Evolutionary conservation across 2,329 filamentous ascomycete species (phyloP), one percentile per base, ranked within the genome.

Genomic region (Blastomyces percursus): DNA sequence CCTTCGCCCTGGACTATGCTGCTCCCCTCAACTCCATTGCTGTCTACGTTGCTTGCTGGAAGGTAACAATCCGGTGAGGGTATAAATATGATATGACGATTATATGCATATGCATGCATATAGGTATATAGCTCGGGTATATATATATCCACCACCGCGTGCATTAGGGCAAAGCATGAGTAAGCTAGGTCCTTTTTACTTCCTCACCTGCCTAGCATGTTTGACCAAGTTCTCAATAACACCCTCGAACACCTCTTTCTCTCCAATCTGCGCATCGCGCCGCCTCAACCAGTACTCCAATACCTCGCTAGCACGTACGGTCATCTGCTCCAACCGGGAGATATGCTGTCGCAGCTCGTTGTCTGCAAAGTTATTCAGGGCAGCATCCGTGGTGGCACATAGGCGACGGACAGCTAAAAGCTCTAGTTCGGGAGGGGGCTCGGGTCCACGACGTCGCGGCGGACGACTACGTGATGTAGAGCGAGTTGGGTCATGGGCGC

Each of bases 211-310:
- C 73, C 91, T 83, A 59, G 91, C 91, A 77, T 96, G 91, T 74
- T 91, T 94, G 52, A 96, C 93, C 67, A 97, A 76, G 74, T 96
- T 96, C 77, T 96, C 93, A 81, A 97, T 96, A 19, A 97, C 93
- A 0, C 91, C 91, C 73, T 97, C 93, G 73, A 96, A 94, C 2
- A 91, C 90, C 73, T 96, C 93, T 68, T 94, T 87, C 72, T 97
- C 93, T 50, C 90, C 90, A 66, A 96, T 79, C 69, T 93, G 90
- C 68, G 91, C 91, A 72, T 96, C 92, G 61, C 89, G 87, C 69
- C 86, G 81, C 78, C 90, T 89, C 68, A 90, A 83, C 93, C 93
- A 97, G 73, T 93, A 96, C 67, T 91, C 89, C 60, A 96, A 79
- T 48, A 92, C 86, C 64, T 90, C 84, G 62, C 87, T 88, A 3